Evolutionary conservation across 208 protist genomes (phyloP), one percentile per base, ranked within the genome.

Genomic region (Angomonas desouzai): DNA sequence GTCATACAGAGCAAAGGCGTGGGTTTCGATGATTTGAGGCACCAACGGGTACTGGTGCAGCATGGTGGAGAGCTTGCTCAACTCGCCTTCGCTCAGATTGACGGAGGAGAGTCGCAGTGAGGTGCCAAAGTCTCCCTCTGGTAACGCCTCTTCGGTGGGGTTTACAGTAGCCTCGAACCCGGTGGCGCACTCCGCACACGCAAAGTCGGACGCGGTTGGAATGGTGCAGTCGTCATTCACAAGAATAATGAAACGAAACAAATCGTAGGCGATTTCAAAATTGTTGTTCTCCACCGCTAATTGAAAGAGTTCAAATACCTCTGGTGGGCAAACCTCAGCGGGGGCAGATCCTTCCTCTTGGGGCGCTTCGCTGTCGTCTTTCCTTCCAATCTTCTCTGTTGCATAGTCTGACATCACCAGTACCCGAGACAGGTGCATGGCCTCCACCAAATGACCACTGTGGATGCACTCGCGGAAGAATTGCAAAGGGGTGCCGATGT

Each of bases 161-260:
- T 51, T 13, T 43, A 43, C 36, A 43, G 36, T 43, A 18, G 36
- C 9, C 13, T 13, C 36, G 45, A 53, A 38, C 13, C 18, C 23
- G 16, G 53, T 20, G 3, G 53, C 27, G 18, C 25, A 16, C 6
- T 22, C 49, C n/a, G 51, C 36, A 13, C 34, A 38, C 10, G 40
- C 51, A 4, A 18, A 7, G 32, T 49, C 20, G 20, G 43, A 55
- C 1, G 68, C 65, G 0, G 53, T 67, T 0, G 79, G 74, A 47
- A 85, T 61, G 29, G 58, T 64, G 25, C 82, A 64, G 53, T 89
- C 76, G 49, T 73, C 62, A 28, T 74, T 71, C 34, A 92, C 32
- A n/a, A 89, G 76, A 11, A 83, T 75, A 43, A 80, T 63, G 65
- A 92, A 92, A 36, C 82, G 82, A 59, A 92, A 66, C 22, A 92